Percentiles rank a stretch among this genome's conserved stretches.
Evolutionary conservation across 2,329 filamentous ascomycete genomes (phyloP).

Genomic region (Trichoderma afroharzianum): DNA sequence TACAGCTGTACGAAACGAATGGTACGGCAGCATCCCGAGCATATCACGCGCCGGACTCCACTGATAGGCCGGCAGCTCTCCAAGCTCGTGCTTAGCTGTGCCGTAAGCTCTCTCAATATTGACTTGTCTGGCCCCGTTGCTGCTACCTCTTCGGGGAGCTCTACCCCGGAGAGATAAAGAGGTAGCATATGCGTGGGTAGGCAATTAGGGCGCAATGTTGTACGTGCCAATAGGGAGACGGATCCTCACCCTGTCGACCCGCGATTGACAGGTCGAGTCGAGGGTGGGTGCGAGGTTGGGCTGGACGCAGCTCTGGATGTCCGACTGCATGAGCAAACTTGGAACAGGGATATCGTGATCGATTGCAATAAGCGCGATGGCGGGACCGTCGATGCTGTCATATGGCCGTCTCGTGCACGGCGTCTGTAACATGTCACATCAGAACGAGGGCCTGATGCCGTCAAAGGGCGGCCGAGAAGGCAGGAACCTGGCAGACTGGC

Average conservation of each 20-base stretch:
- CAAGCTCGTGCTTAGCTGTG: background rate
- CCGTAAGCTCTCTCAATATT: background rate
- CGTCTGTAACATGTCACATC: slow-evolving; percentile 1
- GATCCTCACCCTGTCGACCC: background rate
- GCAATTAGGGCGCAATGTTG: background rate
- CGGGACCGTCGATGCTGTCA: background rate
- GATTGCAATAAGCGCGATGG: background rate
- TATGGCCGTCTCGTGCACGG: background rate
- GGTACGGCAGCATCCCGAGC: slow-evolving; percentile 10
- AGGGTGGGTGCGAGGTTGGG: background rate
- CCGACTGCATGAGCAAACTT: background rate
- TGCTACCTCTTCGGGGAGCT: background rate
- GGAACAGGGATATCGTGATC: slow-evolving; percentile 6
- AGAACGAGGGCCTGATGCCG: background rate
- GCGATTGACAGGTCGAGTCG: background rate
- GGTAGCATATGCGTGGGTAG: background rate
- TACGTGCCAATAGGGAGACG: background rate
- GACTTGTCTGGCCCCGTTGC: background rate
- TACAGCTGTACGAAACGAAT: slow-evolving; percentile 5
- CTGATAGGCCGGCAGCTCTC: slow-evolving; percentile 3
- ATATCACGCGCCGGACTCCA: slow-evolving; percentile 10
- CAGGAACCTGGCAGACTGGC: background rate
- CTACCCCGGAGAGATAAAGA: background rate
- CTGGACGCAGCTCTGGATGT: background rate
- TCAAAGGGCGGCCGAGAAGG: slow-evolving; percentile 3